Percentiles rank a stretch among this genome's conserved stretches.
These are phyloP conservation scores for Eutypa lata DNA, from an alignment of 2,329 filamentous ascomycete species.

Conservation along the genomic window DNA sequence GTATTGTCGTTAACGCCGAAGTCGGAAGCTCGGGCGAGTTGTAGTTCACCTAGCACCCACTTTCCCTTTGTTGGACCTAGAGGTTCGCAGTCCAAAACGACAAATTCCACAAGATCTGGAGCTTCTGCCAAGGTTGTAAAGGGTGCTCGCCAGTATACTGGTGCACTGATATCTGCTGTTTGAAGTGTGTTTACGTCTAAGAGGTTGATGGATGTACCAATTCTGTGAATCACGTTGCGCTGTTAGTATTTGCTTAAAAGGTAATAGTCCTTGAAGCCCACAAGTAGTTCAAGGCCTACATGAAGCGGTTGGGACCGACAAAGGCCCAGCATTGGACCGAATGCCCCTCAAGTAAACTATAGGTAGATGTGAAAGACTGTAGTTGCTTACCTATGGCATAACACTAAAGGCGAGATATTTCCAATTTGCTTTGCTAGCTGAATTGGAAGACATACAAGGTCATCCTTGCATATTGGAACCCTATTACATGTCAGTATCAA, in stretches of 20 bases:
- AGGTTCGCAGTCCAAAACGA: conserved; percentile 90
- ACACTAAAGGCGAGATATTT: conserved; percentile 80
- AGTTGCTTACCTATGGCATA: conserved; percentile 60
- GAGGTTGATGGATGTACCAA: conserved; percentile 87
- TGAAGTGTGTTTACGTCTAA: conserved; percentile 90
- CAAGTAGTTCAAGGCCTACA: not conserved
- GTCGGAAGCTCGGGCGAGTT: conserved; percentile 82
- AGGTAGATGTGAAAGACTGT: too few species aligned
- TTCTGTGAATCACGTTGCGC: conserved; percentile 40
- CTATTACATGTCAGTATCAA: not conserved
- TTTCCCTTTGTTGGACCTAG: conserved; percentile 73
- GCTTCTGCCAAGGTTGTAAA: conserved; percentile 83
- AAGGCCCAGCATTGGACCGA: too few species aligned
- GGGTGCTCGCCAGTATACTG: conserved; percentile 86
- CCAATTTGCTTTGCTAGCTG: conserved; percentile 83
- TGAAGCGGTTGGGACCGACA: too few species aligned
- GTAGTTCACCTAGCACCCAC: conserved; percentile 81
- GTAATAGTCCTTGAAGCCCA: not conserved
- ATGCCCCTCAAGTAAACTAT: too few species aligned
- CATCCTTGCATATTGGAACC: conserved; percentile 95
- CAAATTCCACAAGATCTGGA: conserved; percentile 83
- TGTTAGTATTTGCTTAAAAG: not conserved
- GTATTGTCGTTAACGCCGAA: conserved; percentile 81
- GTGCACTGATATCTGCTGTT: conserved; percentile 77
- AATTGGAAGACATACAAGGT: conserved; percentile 88